Conservation (phyloP, 164 flowering plant species). For the Aristolochia californica region DNA sequence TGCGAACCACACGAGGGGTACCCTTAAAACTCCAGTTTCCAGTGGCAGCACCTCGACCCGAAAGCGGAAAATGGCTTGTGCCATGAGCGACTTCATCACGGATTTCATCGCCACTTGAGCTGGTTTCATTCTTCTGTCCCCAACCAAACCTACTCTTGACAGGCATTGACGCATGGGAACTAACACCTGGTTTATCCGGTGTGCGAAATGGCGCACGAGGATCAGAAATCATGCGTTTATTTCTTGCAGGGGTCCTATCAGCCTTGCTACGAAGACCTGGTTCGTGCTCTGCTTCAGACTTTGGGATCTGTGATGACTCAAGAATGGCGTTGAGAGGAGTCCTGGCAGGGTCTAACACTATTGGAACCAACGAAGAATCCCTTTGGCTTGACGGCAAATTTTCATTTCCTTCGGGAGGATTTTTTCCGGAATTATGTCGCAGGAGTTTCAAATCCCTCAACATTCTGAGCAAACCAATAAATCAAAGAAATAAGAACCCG, state of each 20-base stretch:
- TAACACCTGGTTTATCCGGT: slow-evolving; percentile 51
- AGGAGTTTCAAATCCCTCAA: slow-evolving; percentile 57
- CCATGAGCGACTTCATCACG: slow-evolving; percentile 25
- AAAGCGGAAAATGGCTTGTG: slow-evolving; percentile 8
- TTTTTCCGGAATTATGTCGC: slow-evolving; percentile 52
- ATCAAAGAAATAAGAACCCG: neutral
- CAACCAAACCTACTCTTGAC: slow-evolving; percentile 54
- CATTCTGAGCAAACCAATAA: slow-evolving; percentile 36
- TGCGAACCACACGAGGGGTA: slow-evolving; percentile 50
- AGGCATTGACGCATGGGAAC: slow-evolving; percentile 10
- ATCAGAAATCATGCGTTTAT: slow-evolving; percentile 28
- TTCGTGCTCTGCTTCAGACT: slow-evolving; percentile 29
- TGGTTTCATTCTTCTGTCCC: slow-evolving; percentile 42
- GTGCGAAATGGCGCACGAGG: slow-evolving; percentile 42
- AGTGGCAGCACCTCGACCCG: slow-evolving; percentile 14
- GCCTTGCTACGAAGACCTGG: slow-evolving; percentile 22
- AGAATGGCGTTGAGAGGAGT: slow-evolving; percentile 57
- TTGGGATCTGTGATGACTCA: slow-evolving; percentile 36
- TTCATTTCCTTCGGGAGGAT: slow-evolving; percentile 51
- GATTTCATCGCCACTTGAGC: slow-evolving; percentile 10
- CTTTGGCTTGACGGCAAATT: slow-evolving; percentile 46
- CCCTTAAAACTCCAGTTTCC: slow-evolving; percentile 26
- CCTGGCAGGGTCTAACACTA: slow-evolving; percentile 25
- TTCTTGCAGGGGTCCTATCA: slow-evolving; percentile 68
- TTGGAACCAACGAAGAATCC: slow-evolving; percentile 17